Conservation (phyloP, 345 rosid genomes). For the Acer campestre region DNA sequence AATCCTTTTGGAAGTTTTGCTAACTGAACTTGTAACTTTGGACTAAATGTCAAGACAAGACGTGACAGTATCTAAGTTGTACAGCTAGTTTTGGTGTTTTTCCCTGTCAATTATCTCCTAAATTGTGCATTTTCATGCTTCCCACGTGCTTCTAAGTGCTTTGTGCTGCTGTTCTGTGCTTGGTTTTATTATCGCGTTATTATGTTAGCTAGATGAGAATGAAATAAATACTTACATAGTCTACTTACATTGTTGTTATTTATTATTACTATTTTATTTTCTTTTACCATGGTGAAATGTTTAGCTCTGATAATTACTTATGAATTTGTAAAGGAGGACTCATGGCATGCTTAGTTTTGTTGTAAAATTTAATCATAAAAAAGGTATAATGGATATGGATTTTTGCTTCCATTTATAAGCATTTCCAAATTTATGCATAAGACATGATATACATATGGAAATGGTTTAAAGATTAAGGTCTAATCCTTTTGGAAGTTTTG, state of each 20-base stretch:
- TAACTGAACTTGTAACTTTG: not conserved
- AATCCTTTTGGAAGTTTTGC: not conserved
- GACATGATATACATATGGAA: too few species aligned
- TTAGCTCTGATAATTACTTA: not conserved
- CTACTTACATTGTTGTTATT: not conserved
- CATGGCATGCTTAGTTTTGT: not conserved
- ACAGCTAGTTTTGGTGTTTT: not conserved
- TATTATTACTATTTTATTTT: not conserved
- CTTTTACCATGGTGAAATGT: not conserved
- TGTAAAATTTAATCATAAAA: not conserved
- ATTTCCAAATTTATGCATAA: too few species aligned
- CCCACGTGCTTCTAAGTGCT: not conserved
- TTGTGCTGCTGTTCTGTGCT: not conserved
- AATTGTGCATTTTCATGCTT: not conserved
- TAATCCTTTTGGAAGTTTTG: not conserved
- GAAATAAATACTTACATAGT: not conserved
- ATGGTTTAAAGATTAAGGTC: not conserved
- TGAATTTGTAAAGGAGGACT: too few species aligned
- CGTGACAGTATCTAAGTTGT: too few species aligned
- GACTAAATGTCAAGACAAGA: not conserved
- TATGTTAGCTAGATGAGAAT: not conserved
- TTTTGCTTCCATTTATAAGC: not conserved
- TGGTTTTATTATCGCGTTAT: not conserved
- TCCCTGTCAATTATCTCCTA: not conserved
- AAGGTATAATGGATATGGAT: not conserved